Evolutionary conservation across 202 grass and related monocot species (phyloP).

Genomic region (Panicum virgatum): DNA sequence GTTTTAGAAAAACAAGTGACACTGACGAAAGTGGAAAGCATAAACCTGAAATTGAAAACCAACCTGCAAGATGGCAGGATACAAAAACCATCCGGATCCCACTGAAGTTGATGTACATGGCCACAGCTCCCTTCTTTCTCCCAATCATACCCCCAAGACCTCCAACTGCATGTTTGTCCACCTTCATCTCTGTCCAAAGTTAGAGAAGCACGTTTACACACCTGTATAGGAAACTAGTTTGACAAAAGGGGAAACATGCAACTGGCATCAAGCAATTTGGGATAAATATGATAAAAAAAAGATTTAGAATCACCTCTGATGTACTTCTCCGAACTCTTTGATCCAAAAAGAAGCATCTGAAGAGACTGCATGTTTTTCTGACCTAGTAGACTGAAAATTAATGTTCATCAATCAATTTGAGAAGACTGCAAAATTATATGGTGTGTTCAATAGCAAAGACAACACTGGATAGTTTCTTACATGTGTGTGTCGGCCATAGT

Average conservation of each 20-base stretch:
- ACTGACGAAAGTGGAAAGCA: not conserved
- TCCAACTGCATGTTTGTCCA: slow-evolving; percentile 50
- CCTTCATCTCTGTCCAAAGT: slow-evolving; percentile 46
- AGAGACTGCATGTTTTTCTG: slow-evolving; percentile 68
- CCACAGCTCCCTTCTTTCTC: slow-evolving; percentile 81
- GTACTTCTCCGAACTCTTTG: slow-evolving; percentile 48
- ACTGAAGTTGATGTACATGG: slow-evolving; percentile 58
- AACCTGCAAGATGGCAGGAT: slow-evolving; percentile 63
- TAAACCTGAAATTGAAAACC: not conserved
- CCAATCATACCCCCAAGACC: slow-evolving; percentile 60
- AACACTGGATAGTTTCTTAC: slow-evolving; percentile 18
- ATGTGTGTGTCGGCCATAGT: slow-evolving; percentile 54
- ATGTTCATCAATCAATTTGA: not conserved
- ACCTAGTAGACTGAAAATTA: slow-evolving; percentile 50
- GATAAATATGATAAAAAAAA: not conserved
- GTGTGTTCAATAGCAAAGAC: not conserved
- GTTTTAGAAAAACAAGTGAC: not conserved
- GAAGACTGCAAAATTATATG: not conserved
- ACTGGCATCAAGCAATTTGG: not conserved
- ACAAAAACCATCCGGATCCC: slow-evolving; percentile 61
- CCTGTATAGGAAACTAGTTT: not conserved
- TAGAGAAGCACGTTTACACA: slow-evolving; percentile 32
- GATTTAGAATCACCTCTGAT: slow-evolving; percentile 44
- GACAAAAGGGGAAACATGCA: not conserved
- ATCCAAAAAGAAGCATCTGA: slow-evolving; percentile 60